phyloP scores from a whole-genome alignment of 2,329 filamentous ascomycete species.

The Rhynchosporium graminicola region DNA sequence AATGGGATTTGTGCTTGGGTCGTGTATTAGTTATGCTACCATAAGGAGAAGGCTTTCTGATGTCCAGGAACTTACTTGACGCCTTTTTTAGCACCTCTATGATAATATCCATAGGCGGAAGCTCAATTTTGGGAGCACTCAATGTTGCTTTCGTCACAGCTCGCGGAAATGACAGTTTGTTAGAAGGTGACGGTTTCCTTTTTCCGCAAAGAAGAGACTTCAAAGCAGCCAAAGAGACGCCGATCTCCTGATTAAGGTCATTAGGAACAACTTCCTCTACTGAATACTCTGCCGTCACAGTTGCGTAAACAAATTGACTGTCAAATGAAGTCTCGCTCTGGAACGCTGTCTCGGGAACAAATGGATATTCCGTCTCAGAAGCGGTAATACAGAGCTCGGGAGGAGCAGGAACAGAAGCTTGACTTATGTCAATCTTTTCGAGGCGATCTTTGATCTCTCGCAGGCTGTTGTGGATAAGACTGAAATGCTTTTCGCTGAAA shows the following conservation, averaged over 20 bases:
- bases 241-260: slow-evolving; percentile 18
- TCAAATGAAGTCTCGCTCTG: slow-evolving; percentile 24
- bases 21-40: not conserved
- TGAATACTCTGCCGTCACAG: slow-evolving; percentile 22
- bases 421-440: slow-evolving; percentile 9
- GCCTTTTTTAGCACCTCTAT: slow-evolving; percentile 19
- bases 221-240: slow-evolving; percentile 19
- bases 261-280: slow-evolving; percentile 14
- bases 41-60: not conserved
- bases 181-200: slow-evolving; percentile 10
- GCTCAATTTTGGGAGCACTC: slow-evolving; percentile 12
- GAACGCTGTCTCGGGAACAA: slow-evolving; percentile 15
- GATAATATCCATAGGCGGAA: slow-evolving; percentile 22
- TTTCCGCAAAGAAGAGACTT: slow-evolving; percentile 20
- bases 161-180: slow-evolving; percentile 21
- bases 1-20: slow-evolving; percentile 18
- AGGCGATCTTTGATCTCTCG: slow-evolving; percentile 22
- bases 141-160: not conserved
- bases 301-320: slow-evolving; percentile 21
- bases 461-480: slow-evolving; percentile 20
- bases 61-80: not conserved
- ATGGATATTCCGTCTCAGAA: slow-evolving; percentile 7
- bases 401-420: not conserved
- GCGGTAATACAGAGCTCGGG: not conserved
- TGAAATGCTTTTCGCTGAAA: slow-evolving; percentile 19